Evolutionary conservation across 495 filamentous ascomycete species (phyloP).

Genomic region (Podospora tetraspora): DNA sequence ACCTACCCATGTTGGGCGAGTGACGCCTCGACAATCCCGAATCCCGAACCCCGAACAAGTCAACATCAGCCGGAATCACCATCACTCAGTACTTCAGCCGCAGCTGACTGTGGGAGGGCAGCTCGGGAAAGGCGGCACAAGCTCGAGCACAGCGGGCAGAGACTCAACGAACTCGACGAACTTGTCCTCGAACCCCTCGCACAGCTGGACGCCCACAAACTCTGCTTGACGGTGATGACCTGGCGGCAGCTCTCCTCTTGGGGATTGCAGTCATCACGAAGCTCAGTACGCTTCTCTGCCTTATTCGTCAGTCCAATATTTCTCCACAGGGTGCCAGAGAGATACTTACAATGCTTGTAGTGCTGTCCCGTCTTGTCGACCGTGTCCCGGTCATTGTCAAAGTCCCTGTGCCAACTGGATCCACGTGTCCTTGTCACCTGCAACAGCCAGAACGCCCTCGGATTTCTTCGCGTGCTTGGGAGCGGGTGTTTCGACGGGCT

Average conservation of each 20-base stretch:
- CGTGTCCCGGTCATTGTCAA: conserved; percentile 15
- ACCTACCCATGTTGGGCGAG: no score
- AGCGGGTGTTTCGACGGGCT: no score
- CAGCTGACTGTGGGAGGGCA: no score
- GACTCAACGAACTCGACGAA: not conserved
- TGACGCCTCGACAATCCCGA: not conserved
- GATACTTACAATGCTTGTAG: conserved; percentile 20
- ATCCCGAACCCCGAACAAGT: not conserved
- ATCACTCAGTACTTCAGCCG: no score
- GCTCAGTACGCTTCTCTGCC: conserved; percentile 5
- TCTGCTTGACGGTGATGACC: conserved; percentile 7
- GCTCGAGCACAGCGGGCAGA: not conserved
- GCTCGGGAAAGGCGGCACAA: not conserved
- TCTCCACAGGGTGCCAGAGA: no score
- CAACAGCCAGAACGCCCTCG: no score
- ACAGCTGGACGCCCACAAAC: not conserved
- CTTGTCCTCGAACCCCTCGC: not conserved
- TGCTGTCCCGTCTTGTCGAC: conserved; percentile 13
- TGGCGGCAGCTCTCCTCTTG: not conserved
- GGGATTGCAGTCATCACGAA: not conserved
- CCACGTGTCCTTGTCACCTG: conserved; percentile 8
- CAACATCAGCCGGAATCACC: no score
- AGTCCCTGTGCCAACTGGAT: conserved; percentile 14
- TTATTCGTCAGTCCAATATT: no score
- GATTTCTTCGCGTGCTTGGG: no score